These are phyloP conservation scores for Umbilicaria muhlenbergii DNA, from an alignment of 495 filamentous ascomycete species.

Conservation along the genomic window DNA sequence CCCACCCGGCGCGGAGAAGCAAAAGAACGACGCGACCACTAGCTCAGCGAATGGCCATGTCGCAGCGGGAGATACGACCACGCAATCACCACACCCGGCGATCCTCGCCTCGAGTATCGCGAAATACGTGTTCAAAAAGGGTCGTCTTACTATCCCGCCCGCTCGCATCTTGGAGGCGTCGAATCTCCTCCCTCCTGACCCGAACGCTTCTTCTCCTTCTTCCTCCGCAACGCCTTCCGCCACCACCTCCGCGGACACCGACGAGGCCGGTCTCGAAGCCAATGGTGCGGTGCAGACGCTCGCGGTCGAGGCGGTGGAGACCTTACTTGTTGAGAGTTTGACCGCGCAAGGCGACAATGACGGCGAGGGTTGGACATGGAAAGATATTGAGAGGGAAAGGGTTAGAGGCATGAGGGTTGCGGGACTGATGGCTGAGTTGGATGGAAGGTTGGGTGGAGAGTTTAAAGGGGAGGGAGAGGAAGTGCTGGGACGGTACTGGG, in stretches of 20 bases:
- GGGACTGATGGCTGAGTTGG: constrained; percentile 30
- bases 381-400: constrained; percentile 41
- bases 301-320: background rate
- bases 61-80: background rate
- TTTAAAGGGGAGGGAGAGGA: constrained; percentile 10
- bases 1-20: no score
- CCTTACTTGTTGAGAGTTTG: no score
- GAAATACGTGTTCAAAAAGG: constrained; percentile 86
- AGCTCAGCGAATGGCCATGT: no score
- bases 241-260: background rate
- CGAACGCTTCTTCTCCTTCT: constrained; percentile 1
- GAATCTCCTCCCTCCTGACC: constrained; percentile 46
- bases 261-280: background rate
- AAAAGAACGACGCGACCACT: no score
- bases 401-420: constrained; percentile 37
- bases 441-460: constrained; percentile 22
- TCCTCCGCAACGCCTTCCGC: constrained; percentile 1
- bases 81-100: constrained; percentile 6
- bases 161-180: constrained; percentile 56
- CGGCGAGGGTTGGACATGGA: constrained; percentile 34
- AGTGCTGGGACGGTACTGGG: no score
- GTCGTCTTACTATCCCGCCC: constrained; percentile 69
- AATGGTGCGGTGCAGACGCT: background rate
- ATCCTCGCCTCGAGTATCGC: constrained; percentile 63
- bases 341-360: background rate